These are phyloP conservation scores for Fusarium zealandicum DNA, from an alignment of 2,329 filamentous ascomycete species.

Conservation along the genomic window DNA sequence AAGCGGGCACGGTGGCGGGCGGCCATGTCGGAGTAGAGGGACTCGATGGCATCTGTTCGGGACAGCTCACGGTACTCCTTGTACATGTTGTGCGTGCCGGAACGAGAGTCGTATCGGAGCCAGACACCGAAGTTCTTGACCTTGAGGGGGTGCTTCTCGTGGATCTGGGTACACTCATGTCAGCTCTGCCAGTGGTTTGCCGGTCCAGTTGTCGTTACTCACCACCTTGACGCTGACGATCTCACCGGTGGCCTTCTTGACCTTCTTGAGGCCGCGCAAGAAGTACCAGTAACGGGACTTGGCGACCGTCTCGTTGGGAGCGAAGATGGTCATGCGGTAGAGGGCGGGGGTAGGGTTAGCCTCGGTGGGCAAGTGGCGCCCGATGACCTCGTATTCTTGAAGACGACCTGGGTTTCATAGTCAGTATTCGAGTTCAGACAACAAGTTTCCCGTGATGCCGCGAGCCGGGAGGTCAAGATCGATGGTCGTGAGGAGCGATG, in stretches of 20 bases:
- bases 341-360: constrained; percentile 96
- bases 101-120: constrained; percentile 99
- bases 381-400: constrained; percentile 99
- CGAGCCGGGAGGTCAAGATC: constrained; percentile 8
- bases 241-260: constrained; percentile 99
- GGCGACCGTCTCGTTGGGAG: constrained; percentile 95
- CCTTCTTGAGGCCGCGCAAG: constrained; percentile 97
- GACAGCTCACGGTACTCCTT: constrained; percentile 99
- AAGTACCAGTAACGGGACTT: constrained; percentile 99
- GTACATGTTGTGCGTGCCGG: constrained; percentile 99
- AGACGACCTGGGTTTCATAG: constrained; percentile 79
- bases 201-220: constrained; percentile 51
- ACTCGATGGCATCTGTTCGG: constrained; percentile 91
- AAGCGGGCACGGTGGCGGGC: constrained; percentile 97
- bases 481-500: constrained; percentile 15
- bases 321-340: constrained; percentile 99
- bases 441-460: constrained; percentile 18
- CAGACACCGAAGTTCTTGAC: constrained; percentile 99
- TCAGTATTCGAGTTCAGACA: constrained; percentile 42
- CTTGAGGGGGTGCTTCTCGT: constrained; percentile 98
- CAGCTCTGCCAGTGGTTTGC: not conserved
- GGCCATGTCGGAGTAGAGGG: constrained; percentile 99
- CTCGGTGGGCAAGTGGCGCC: constrained; percentile 98
- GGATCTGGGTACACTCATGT: constrained; percentile 68
- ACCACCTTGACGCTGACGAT: constrained; percentile 97